phyloP scores from a whole-genome alignment of 805 yeast genomes.

The Kuraishia hungarica region DNA sequence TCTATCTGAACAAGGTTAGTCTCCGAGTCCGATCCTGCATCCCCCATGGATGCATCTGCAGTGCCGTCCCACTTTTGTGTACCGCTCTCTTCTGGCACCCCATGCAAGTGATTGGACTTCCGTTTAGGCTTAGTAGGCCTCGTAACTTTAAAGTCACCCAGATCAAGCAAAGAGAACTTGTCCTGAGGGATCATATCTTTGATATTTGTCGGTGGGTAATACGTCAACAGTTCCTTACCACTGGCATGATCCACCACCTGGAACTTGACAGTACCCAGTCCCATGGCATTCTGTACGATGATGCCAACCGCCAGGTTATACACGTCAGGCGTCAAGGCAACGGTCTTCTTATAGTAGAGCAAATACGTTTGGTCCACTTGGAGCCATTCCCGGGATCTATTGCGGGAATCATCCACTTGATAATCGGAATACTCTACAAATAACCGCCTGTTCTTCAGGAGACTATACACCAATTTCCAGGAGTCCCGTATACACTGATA shows the following conservation, averaged over 20 bases:
- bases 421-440: constrained; percentile 36
- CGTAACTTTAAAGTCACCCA: constrained; percentile 36
- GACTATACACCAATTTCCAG: constrained; percentile 44
- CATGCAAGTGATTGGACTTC: neutral
- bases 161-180: constrained; percentile 37
- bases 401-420: constrained; percentile 37
- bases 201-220: constrained; percentile 49
- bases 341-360: constrained; percentile 33
- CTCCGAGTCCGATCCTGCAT: neutral
- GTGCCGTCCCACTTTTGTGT: neutral
- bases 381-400: constrained; percentile 33
- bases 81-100: neutral
- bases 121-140: neutral
- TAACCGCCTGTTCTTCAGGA: constrained; percentile 41
- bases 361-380: constrained; percentile 42
- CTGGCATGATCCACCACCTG: constrained; percentile 27
- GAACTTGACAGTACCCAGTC: constrained; percentile 52
- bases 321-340: constrained; percentile 39
- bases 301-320: constrained; percentile 45
- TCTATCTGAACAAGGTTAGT: constrained; percentile 27
- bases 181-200: constrained; percentile 48
- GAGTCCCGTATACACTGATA: constrained; percentile 36
- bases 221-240: constrained; percentile 26
- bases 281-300: constrained; percentile 43
- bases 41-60: neutral